phyloP scores from a whole-genome alignment of 2,329 filamentous ascomycete species.

The Aspergillus oerlinghausenensis region DNA sequence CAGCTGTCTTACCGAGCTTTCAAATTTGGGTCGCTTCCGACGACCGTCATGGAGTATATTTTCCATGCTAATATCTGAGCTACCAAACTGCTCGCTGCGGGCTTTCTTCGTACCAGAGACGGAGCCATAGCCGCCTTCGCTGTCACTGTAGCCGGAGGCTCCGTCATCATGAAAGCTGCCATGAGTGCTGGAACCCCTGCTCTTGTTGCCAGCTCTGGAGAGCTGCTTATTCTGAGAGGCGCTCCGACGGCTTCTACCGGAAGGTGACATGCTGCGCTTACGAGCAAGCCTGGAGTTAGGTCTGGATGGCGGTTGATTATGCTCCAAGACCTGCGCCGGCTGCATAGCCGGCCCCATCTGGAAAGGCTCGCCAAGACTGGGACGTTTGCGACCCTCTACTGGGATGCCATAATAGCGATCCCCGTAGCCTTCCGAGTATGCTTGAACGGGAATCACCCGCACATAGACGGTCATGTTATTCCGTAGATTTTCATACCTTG shows the following conservation, averaged over 20 bases:
- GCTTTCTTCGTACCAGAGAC: constrained; percentile 66
- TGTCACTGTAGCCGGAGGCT: constrained; percentile 76
- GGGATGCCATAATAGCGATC: constrained; percentile 46
- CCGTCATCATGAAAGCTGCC: constrained; percentile 64
- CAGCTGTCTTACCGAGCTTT: constrained; percentile 78
- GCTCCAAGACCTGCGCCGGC: constrained; percentile 48
- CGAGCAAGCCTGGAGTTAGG: constrained; percentile 66
- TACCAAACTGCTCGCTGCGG: constrained; percentile 80
- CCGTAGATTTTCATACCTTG: constrained; percentile 90
- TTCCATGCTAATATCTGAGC: constrained; percentile 94
- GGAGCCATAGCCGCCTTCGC: constrained; percentile 73
- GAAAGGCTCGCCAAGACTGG: constrained; percentile 60
- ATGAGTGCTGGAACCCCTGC: constrained; percentile 57
- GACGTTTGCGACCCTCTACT: constrained; percentile 50
- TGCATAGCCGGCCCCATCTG: constrained; percentile 57
- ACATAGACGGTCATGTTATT: constrained; percentile 94
- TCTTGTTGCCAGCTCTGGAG: constrained; percentile 64
- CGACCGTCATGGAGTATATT: constrained; percentile 97
- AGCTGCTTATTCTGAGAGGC: constrained; percentile 70
- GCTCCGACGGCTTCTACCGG: constrained; percentile 69
- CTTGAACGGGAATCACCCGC: constrained; percentile 64
- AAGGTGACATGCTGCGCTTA: constrained; percentile 74
- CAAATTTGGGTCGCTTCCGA: constrained; percentile 88
- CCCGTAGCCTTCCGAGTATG: constrained; percentile 44
- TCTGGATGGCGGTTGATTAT: constrained; percentile 60